Base-by-base conservation (phyloP, 73 alveolate genomes). In the Stentor coeruleus region DNA sequence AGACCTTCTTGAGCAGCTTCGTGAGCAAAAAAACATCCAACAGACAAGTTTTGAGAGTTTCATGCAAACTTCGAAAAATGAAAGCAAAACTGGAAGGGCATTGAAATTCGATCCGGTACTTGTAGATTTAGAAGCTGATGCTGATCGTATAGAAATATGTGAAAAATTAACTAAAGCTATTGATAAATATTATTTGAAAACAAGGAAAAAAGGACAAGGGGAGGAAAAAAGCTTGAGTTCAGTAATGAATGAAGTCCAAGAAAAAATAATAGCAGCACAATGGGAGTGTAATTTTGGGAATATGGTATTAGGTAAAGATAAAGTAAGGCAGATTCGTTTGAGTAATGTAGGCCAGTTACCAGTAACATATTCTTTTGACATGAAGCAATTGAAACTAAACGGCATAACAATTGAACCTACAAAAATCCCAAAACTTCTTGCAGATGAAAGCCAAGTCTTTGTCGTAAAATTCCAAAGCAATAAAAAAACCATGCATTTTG, bases 401-500 rank as follows among this genome's bases (percentile, higher is more conserved):
- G 98, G 98, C 30, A 82, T 92, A 39, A 77, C 76, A 35, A 91
- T 93, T 80, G 97, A 90, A 28, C 98, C 98, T 0, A 93, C 91
- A 39, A 93, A 94, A 73, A 93, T 86, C 15, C 81, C 88, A 31
- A 90, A 85, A 58, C 74, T 94, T 57, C 90, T 88, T 28, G 93
- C 95, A 42, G 89, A 89, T 74, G 82, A 90, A 3, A 84, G 91
- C 28, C 81, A 84, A 49, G 82, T 74, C 30, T 84, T 92, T 73
- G 89, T 88, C 35, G 92, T 94, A 3, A 89, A 80, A 39, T 94
- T 86, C 74, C 85, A 97, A 3, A 92, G 42, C 39, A 66, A 93
- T 59, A 96, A 97, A 74, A 91, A 88, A 88, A 94, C 96, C 83
- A 98, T 98, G 77, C 95, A 92, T 84, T 95, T 95, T 81, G 99